Evolutionary conservation across 1,284 basidiomycete species (phyloP).

Genomic region (Amylostereum chailletii): DNA sequence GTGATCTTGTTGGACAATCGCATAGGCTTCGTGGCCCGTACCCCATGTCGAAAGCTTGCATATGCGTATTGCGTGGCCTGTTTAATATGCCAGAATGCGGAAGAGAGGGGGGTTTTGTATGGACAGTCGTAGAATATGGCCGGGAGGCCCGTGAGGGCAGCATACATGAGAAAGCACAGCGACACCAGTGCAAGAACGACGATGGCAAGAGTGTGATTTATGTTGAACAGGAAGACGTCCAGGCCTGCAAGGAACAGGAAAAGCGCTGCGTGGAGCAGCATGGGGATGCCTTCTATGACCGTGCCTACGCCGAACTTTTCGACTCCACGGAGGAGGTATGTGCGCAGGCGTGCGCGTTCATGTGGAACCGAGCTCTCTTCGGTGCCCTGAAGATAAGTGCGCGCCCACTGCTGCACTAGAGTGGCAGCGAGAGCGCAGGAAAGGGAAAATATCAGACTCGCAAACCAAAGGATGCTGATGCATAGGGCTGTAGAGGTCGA

Average conservation of each 20-base stretch:
- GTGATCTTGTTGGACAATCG: no score
- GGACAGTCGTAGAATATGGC: conserved; percentile 2
- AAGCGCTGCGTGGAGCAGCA: conserved; percentile 1
- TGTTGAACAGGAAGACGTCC: conserved; percentile 6
- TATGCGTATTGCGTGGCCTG: no score
- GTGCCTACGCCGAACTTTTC: background rate
- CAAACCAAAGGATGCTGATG: conserved; percentile 24
- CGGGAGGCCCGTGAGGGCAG: conserved; percentile 2
- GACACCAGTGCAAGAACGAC: background rate
- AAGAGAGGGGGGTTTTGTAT: conserved; percentile 6
- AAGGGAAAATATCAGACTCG: conserved; percentile 21
- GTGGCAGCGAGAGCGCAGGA: conserved; percentile 21
- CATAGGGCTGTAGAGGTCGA: background rate
- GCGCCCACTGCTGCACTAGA: conserved; percentile 11
- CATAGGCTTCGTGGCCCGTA: no score
- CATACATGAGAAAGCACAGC: background rate
- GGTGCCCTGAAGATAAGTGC: conserved; percentile 3
- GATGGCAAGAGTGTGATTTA: conserved; percentile 1
- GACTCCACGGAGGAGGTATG: conserved; percentile 1
- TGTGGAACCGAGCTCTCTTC: background rate
- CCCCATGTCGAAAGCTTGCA: no score
- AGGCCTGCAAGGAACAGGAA: conserved; percentile 8
- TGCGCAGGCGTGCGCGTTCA: background rate
- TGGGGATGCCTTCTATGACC: conserved; percentile 2
- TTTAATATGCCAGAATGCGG: conserved; percentile 1